Evolutionary conservation across 495 filamentous ascomycete genomes (phyloP).

Genomic region (Ascodesmis nigricans): DNA sequence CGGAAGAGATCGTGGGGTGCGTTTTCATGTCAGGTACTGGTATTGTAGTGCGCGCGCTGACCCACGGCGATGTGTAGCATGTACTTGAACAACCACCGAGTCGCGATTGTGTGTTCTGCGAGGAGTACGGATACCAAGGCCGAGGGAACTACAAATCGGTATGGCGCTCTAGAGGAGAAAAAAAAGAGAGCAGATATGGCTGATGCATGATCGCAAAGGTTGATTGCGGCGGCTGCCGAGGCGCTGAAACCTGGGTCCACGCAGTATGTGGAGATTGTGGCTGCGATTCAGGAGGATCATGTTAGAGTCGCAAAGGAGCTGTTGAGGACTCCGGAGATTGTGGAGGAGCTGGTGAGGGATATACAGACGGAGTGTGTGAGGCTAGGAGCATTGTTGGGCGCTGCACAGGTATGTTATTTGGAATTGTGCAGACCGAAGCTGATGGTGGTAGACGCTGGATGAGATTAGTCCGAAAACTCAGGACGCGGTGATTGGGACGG

Average conservation of each 20-base stretch:
- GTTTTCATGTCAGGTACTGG: constrained; percentile 7
- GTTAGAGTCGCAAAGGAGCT: constrained; percentile 39
- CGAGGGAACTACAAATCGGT: constrained; percentile 88
- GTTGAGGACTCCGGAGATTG: constrained; percentile 38
- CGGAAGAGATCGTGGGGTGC: constrained; percentile 52
- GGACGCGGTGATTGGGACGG: constrained; percentile 71
- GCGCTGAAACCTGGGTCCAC: constrained; percentile 38
- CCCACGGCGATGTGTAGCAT: constrained; percentile 28
- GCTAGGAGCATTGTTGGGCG: constrained; percentile 36
- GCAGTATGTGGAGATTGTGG: constrained; percentile 46
- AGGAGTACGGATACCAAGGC: constrained; percentile 71
- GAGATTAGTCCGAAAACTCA: constrained; percentile 59
- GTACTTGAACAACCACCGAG: constrained; percentile 40
- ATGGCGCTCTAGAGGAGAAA: constrained; percentile 21
- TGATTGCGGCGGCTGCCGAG: constrained; percentile 45
- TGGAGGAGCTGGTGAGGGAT: constrained; percentile 31
- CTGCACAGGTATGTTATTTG: constrained; percentile 23
- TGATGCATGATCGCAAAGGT: constrained; percentile 25
- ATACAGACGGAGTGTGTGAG: constrained; percentile 50
- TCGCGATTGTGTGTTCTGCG: constrained; percentile 84
- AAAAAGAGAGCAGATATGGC: not conserved
- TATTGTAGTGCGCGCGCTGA: not conserved
- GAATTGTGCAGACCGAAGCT: not conserved
- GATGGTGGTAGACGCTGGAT: constrained; percentile 27
- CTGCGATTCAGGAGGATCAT: constrained; percentile 55